Percentiles rank a stretch among this genome's conserved stretches.
Conservation (phyloP, 1,139 yeast species). For the Williopsis jadinii region DNA sequence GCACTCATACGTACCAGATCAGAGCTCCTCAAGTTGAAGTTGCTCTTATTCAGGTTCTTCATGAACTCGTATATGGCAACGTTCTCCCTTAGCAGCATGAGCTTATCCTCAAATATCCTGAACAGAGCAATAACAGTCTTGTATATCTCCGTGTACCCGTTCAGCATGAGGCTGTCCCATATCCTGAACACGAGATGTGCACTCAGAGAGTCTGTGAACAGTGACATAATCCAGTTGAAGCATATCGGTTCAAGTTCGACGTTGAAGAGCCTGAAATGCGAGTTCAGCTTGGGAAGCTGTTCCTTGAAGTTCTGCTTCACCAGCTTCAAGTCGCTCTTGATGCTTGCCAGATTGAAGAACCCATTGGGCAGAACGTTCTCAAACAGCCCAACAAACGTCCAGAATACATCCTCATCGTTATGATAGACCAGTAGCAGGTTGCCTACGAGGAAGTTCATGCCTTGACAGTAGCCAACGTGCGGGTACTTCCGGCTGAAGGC, state of each 20-base stretch:
- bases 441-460: conserved; percentile 57
- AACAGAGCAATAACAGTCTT: conserved; percentile 36
- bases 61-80: conserved; percentile 38
- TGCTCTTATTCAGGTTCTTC: conserved; percentile 31
- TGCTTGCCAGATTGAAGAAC: conserved; percentile 33
- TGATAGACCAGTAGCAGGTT: conserved; percentile 40
- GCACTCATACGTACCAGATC: conserved; percentile 15
- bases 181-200: conserved; percentile 46
- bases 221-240: conserved; percentile 52
- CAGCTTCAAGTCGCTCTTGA: conserved; percentile 35
- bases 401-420: conserved; percentile 50
- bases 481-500: conserved; percentile 48
- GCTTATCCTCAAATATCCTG: conserved; percentile 32
- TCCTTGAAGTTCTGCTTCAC: conserved; percentile 24
- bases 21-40: conserved; percentile 19
- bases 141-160: conserved; percentile 32
- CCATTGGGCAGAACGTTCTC: conserved; percentile 47
- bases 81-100: conserved; percentile 27
- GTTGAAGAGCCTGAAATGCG: conserved; percentile 28
- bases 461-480: conserved; percentile 53
- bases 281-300: conserved; percentile 33
- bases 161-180: conserved; percentile 43
- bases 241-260: conserved; percentile 47
- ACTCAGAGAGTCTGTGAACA: conserved; percentile 49
- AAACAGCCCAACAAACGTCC: conserved; percentile 45